Percentiles rank a stretch among this genome's conserved stretches.
These are phyloP conservation scores for Penicillium sp. DNA, from an alignment of 2,329 filamentous ascomycete species.

Conservation along the genomic window DNA sequence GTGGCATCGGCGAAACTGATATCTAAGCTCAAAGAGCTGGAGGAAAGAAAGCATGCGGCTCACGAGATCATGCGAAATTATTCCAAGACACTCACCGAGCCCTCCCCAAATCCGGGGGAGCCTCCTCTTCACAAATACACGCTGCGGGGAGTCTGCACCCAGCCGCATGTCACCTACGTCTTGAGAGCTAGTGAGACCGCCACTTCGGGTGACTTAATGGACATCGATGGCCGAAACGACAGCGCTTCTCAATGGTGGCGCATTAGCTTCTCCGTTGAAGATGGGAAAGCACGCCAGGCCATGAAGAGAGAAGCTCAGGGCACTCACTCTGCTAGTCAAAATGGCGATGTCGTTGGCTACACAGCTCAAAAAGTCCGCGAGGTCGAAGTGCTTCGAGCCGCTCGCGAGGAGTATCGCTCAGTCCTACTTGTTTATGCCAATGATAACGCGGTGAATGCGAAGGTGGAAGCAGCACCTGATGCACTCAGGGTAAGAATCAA, in stretches of 20 bases:
- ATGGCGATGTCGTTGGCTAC: conserved; percentile 40
- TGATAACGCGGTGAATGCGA: conserved; percentile 43
- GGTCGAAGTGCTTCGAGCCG: conserved; percentile 55
- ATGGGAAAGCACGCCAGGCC: conserved; percentile 38
- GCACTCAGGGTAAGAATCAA: conserved; percentile 38
- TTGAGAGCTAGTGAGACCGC: conserved; percentile 38
- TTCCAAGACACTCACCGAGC: conserved; percentile 48
- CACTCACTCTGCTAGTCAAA: conserved; percentile 19
- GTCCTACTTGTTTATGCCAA: conserved; percentile 61
- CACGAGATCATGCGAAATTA: conserved; percentile 43
- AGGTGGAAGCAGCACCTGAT: conserved; percentile 30
- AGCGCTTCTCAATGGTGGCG: conserved; percentile 56
- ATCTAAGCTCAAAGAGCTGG: conserved; percentile 44
- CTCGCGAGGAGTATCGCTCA: conserved; percentile 51
- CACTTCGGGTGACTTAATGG: conserved; percentile 27
- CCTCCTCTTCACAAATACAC: conserved; percentile 51
- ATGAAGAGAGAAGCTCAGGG: conserved; percentile 21
- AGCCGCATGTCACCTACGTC: conserved; percentile 57
- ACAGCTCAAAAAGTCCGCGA: conserved; percentile 47
- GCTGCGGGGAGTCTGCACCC: conserved; percentile 58
- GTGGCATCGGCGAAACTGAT: conserved; percentile 39
- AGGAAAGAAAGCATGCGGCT: conserved; percentile 42
- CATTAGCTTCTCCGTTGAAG: conserved; percentile 49
- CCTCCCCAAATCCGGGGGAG: conserved; percentile 40
- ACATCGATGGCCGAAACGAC: conserved; percentile 26